phyloP scores from a whole-genome alignment of 306 rosid species.

The Aeschynomene evenia region DNA sequence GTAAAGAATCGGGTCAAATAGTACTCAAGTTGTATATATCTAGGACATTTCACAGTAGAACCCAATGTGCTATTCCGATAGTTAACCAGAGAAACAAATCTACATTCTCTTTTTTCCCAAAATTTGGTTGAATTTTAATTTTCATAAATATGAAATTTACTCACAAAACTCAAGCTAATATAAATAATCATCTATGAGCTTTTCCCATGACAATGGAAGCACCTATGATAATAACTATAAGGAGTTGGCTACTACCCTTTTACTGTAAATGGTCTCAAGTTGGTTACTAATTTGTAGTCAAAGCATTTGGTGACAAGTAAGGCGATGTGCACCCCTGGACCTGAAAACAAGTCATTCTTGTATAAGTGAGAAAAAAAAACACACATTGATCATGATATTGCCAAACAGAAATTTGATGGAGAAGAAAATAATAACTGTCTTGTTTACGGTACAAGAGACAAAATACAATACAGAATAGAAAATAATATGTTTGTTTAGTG shows the following conservation, averaged over 20 bases:
- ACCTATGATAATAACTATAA: background rate
- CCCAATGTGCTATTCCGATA: background rate
- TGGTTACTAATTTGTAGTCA: conserved; percentile 40
- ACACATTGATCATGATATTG: background rate
- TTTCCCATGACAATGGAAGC: background rate
- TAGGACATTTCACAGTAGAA: background rate
- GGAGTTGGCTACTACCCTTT: background rate
- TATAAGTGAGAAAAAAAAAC: background rate
- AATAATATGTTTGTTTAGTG: too few species aligned
- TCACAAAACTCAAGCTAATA: background rate
- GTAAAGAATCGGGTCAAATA: too few species aligned
- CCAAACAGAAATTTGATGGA: background rate
- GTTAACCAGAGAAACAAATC: background rate
- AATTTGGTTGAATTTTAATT: background rate
- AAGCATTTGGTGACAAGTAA: conserved; percentile 59
- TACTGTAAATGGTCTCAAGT: background rate
- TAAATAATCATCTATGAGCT: background rate
- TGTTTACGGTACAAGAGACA: too few species aligned
- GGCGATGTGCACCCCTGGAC: conserved; percentile 77
- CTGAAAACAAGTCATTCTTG: conserved; percentile 43
- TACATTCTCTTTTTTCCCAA: background rate
- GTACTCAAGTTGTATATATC: background rate
- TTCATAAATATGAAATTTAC: background rate
- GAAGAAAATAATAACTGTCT: background rate
- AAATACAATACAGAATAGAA: too few species aligned